phyloP scores from a whole-genome alignment of 169 alveolate species.

The Cryptosporidium muris region DNA sequence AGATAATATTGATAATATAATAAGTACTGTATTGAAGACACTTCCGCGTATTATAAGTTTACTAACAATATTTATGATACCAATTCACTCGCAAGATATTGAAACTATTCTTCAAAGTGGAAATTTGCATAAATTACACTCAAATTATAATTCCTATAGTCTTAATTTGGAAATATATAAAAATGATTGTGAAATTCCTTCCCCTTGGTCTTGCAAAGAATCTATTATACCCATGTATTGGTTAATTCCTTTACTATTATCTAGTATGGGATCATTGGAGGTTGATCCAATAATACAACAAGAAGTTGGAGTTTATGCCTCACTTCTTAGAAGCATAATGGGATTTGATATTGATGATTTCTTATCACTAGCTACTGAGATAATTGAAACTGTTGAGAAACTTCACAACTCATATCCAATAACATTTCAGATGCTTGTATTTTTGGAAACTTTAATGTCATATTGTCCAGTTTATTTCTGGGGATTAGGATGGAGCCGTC shows the following conservation, averaged over 20 bases:
- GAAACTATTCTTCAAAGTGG: slow-evolving; percentile 9
- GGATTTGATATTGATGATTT: slow-evolving; percentile 45
- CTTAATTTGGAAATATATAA: not conserved
- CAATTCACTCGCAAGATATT: slow-evolving; percentile 17
- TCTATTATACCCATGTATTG: slow-evolving; percentile 55
- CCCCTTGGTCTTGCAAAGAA: slow-evolving; percentile 14
- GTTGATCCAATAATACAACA: slow-evolving; percentile 3
- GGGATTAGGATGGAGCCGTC: slow-evolving; percentile 70
- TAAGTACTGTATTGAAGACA: slow-evolving; percentile 7
- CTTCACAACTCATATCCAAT: slow-evolving; percentile 54
- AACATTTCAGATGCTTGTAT: slow-evolving; percentile 41
- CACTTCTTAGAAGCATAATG: slow-evolving; percentile 28
- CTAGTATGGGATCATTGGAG: not conserved
- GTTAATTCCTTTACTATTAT: slow-evolving; percentile 44
- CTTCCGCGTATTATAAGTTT: slow-evolving; percentile 34
- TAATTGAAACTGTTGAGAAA: slow-evolving; percentile 49
- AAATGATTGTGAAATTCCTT: not conserved
- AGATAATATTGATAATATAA: slow-evolving; percentile 8
- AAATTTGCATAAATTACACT: slow-evolving; percentile 18
- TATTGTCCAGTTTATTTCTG: slow-evolving; percentile 54
- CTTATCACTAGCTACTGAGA: slow-evolving; percentile 24
- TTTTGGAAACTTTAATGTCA: slow-evolving; percentile 5
- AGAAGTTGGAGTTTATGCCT: slow-evolving; percentile 20
- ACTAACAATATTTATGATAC: slow-evolving; percentile 8
- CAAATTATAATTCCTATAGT: not conserved